Evolutionary conservation across 2,329 filamentous ascomycete genomes (phyloP).

Genomic region (Paecilomyces variotii): DNA sequence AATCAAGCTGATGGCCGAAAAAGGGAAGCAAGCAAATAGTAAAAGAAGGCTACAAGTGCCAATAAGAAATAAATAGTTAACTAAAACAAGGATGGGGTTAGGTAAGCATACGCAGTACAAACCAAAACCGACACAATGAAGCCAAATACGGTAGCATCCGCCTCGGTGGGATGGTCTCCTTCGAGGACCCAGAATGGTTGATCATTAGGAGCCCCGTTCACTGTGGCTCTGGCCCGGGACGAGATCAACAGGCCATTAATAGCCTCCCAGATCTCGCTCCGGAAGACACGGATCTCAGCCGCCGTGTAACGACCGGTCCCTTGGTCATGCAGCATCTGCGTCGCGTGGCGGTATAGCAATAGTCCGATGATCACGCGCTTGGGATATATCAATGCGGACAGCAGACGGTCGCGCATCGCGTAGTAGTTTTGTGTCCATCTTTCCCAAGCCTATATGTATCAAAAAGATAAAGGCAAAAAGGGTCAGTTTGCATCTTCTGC

Average conservation of each 20-base stretch:
- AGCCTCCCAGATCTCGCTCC: slow-evolving; percentile 47
- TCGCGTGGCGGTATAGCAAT: slow-evolving; percentile 39
- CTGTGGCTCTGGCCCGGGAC: slow-evolving; percentile 23
- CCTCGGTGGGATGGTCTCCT: slow-evolving; percentile 47
- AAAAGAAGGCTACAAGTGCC: not conserved
- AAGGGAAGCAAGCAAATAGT: not conserved
- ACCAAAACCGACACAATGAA: slow-evolving; percentile 49
- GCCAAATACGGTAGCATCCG: slow-evolving; percentile 50
- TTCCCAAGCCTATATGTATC: slow-evolving; percentile 36
- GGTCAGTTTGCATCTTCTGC: not conserved
- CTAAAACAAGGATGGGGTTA: not conserved
- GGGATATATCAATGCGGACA: slow-evolving; percentile 45
- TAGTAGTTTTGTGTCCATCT: slow-evolving; percentile 55
- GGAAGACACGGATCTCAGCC: slow-evolving; percentile 42
- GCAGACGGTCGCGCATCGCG: slow-evolving; percentile 46
- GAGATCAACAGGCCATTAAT: slow-evolving; percentile 39
- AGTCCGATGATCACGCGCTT: slow-evolving; percentile 45
- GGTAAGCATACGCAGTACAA: slow-evolving; percentile 44
- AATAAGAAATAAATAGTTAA: not conserved
- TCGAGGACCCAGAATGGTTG: slow-evolving; percentile 53
- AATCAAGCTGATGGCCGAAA: not conserved
- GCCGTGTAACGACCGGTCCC: slow-evolving; percentile 45
- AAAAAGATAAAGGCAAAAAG: not conserved
- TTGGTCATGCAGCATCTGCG: slow-evolving; percentile 46
- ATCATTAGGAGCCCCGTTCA: slow-evolving; percentile 3